Evolutionary conservation across 1,284 basidiomycete genomes (phyloP), one percentile per base, ranked within the genome.

Genomic region (Marasmius tenuissimus): DNA sequence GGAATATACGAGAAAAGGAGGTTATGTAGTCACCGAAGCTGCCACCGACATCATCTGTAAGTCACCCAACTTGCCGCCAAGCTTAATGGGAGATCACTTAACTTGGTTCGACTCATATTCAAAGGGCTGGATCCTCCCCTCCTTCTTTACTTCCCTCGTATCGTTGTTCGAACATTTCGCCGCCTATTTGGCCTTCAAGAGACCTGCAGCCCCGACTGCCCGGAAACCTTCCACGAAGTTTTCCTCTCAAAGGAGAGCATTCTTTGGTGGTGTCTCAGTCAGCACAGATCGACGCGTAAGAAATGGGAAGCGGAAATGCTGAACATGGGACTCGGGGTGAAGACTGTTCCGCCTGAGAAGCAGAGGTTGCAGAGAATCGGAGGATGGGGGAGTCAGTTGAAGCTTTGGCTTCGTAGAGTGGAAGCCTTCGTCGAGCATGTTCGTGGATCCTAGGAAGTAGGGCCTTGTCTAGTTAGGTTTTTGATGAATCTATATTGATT

Each of bases 41-140:
- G 76, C 80, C 7, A 88, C 86, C 12, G 86, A 89, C 69, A 70
- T 87, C 10, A 81, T 89, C 33, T 88, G 87, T 89, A 65, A 65
- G 83, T 74, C 18, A 40, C 42, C 39, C 27, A 27, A 27, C 27
- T 27, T 27, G 27, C 27, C 27, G 27, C 27, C 27, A 2, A 27
- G 27, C 27, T 27, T 2, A 27, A 27, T 27, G 27, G 27, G 27
- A 27, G 27, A 27, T 27, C 27, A 27, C 27, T 27, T 4, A 27
- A 27, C 27, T 27, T 27, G 27, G 27, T 4, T 27, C 27, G 27
- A 27, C 27, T 4, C 27, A 27, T 27, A 27, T 57, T 53, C 18
- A 14, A 40, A 88, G 86, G 86, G 88, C 75, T 89, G 22, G 85
- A 88, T 67, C 85, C 86, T 16, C 88, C 88, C 9, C 74, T 89